Evolutionary conservation across 495 filamentous ascomycete species (phyloP).

Genomic region (Annulohypoxylon stygium): DNA sequence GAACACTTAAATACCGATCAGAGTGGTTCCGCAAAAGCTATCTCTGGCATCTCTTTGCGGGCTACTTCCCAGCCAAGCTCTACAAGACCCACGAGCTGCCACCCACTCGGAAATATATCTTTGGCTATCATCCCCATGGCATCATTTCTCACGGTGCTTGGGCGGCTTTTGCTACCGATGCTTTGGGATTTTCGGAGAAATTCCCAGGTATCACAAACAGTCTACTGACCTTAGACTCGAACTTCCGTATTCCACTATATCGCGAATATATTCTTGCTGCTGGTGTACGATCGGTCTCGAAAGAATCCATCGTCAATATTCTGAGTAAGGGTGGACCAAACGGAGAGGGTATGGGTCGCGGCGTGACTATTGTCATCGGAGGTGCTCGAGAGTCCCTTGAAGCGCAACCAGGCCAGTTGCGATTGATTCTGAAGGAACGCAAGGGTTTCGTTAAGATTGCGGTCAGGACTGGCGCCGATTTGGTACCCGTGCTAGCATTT

Average conservation of each 20-base stretch:
- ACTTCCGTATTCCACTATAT: constrained; percentile 95
- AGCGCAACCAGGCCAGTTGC: constrained; percentile 78
- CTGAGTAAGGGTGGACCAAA: constrained; percentile 81
- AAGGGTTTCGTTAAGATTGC: constrained; percentile 96
- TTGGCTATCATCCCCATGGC: constrained; percentile 97
- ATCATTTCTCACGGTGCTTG: constrained; percentile 97
- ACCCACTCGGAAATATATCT: constrained; percentile 92
- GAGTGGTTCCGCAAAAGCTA: constrained; percentile 77
- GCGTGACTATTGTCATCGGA: constrained; percentile 95
- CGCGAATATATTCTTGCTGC: constrained; percentile 89
- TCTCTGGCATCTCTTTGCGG: constrained; percentile 89
- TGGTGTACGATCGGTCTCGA: constrained; percentile 89
- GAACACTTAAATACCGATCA: constrained; percentile 78
- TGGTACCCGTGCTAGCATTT: constrained; percentile 92
- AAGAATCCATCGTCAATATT: constrained; percentile 89
- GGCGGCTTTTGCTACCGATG: constrained; percentile 91
- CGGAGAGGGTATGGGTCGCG: constrained; percentile 90
- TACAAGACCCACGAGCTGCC: constrained; percentile 86
- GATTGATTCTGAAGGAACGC: constrained; percentile 81
- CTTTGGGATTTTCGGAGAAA: constrained; percentile 85
- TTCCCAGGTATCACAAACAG: constrained; percentile 98
- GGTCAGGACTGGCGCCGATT: constrained; percentile 86
- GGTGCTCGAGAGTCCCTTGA: constrained; percentile 93
- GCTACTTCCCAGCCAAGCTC: constrained; percentile 89
- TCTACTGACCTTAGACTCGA: constrained; percentile 89